Base-by-base conservation (phyloP, 148 eudicot genomes). In the Chenopodium formosanum region DNA sequence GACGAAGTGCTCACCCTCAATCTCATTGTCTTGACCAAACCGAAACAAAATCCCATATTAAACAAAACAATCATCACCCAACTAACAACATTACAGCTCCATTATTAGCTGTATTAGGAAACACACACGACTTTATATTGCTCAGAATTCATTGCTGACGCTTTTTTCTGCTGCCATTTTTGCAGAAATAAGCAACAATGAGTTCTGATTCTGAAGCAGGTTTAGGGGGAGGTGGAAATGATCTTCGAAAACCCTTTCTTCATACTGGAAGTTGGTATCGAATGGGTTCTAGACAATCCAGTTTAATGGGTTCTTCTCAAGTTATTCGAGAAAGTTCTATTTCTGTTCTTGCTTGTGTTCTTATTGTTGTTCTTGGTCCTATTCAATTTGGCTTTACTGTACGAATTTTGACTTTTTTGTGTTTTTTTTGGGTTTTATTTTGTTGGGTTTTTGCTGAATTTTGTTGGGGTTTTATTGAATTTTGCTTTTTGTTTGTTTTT, bases 331-430 rank as follows among this genome's bases (percentile, higher is more conserved):
- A 96, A 13, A 86, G 88, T 63, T 91, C 97, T 4, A 79, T 96
- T 40, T 96, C 99, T 27, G 97, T 96, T 34, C 81, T 96, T 73
- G 98, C 98, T 75, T 94, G 99, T 75, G 99, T 96, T 73, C 86
- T 94, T 29, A 94, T 96, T 64, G 98, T 96, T 32, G 98, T 98
- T 73, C 86, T 96, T 81, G 99, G 99, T 19, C 97, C 98, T 52
- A 89, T 96, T 74, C 99, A 96, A 86, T 96, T 96, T 68, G 99
- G 99, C n/a, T 96, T 96, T 89, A 96, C 99, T 50, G 99, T 95
- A 89, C 72, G 82, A 11, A 3, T 31, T 74, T 14, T 11, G 29
- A 16, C 17, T 52, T 37, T 4, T 22, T 0, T 19, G 14, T 13
- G n/a, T n/a, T n/a, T n/a, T n/a, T n/a, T n/a, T n/a, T n/a, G n/a